phyloP scores from a whole-genome alignment of 176 grass and related monocot species.

The Paspalum notatum region DNA sequence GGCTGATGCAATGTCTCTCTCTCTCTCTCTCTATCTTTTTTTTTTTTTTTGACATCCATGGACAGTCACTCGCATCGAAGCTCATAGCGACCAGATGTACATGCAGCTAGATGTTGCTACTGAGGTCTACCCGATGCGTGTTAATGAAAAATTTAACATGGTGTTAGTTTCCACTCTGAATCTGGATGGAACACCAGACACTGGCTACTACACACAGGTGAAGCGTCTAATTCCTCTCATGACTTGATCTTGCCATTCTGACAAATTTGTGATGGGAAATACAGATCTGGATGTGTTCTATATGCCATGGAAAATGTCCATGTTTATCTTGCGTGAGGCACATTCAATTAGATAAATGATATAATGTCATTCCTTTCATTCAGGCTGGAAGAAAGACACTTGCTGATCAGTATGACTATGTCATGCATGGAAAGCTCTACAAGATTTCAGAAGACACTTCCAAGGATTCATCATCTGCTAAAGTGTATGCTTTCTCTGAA shows the following conservation, averaged over 20 bases:
- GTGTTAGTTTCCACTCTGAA: constrained; percentile 61
- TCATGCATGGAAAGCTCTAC: constrained; percentile 92
- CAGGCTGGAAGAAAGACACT: constrained; percentile 56
- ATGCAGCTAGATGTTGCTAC: constrained; percentile 70
- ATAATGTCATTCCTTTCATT: neutral
- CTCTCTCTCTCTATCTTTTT: too few species aligned
- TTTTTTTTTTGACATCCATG: neutral
- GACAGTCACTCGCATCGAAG: constrained; percentile 58
- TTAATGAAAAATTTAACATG: constrained; percentile 60
- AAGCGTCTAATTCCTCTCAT: neutral
- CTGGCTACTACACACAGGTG: constrained; percentile 64
- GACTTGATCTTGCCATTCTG: neutral
- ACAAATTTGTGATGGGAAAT: constrained; percentile 9
- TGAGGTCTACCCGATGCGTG: constrained; percentile 58
- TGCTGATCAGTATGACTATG: constrained; percentile 78
- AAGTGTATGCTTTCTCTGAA: constrained; percentile 62
- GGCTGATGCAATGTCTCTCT: neutral
- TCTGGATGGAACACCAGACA: constrained; percentile 58
- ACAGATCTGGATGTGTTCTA: neutral
- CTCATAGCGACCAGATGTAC: constrained; percentile 56
- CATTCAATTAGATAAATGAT: neutral
- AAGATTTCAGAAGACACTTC: constrained; percentile 82
- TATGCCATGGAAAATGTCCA: neutral
- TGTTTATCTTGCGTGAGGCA: neutral
- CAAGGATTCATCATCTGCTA: constrained; percentile 29